phyloP scores from a whole-genome alignment of 306 rosid genomes.

The Heteromeles arbutifolia region DNA sequence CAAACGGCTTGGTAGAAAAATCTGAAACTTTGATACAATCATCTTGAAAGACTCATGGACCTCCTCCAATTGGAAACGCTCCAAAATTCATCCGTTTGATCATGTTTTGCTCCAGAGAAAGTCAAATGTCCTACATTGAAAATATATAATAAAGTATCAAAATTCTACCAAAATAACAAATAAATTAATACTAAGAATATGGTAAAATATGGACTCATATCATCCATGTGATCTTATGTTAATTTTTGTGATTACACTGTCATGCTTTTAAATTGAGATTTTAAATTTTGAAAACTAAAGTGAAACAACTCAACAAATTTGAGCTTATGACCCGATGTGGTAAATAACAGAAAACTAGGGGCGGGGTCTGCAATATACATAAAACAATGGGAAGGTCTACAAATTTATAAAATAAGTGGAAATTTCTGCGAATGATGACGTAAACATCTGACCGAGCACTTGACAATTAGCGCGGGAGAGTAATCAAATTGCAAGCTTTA shows the following conservation, averaged over 20 bases:
- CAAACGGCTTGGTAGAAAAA: too few relatives aligned
- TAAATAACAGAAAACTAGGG: neutral
- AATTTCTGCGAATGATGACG: neutral
- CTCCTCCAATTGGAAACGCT: too few relatives aligned
- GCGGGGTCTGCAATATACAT: neutral
- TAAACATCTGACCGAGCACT: neutral
- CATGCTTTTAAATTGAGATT: neutral
- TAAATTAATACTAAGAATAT: too few relatives aligned
- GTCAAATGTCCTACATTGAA: too few relatives aligned
- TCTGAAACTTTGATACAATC: too few relatives aligned
- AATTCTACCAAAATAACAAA: too few relatives aligned
- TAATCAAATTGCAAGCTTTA: conserved; percentile 24
- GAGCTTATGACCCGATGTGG: neutral
- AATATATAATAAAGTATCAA: too few relatives aligned
- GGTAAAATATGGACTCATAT: too few relatives aligned
- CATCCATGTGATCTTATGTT: neutral
- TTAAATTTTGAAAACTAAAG: neutral
- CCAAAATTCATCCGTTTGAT: too few relatives aligned
- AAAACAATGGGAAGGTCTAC: neutral
- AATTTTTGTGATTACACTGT: neutral
- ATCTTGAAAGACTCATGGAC: too few relatives aligned
- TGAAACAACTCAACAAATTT: neutral
- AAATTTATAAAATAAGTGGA: neutral
- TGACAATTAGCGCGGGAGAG: conserved; percentile 43
- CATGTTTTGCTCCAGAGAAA: too few relatives aligned